Conservation (phyloP, 179 eudicot genomes). For the Spergularia azorica region DNA sequence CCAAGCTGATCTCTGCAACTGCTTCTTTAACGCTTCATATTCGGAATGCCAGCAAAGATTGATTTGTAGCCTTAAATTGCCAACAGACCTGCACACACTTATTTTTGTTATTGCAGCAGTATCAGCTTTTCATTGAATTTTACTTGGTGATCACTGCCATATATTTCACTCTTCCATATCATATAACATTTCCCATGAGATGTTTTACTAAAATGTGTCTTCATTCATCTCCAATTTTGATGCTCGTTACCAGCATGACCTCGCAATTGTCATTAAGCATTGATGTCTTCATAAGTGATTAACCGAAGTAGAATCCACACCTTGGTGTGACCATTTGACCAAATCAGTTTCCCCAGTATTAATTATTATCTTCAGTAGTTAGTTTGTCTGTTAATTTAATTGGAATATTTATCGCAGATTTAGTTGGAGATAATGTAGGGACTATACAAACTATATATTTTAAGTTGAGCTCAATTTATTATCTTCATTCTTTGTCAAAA, state of each 20-base stretch:
- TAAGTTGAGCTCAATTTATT: not conserved
- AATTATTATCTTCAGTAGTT: slow-evolving; percentile 3
- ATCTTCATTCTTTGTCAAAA: not conserved
- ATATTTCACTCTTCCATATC: slow-evolving; percentile 14
- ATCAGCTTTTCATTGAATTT: slow-evolving; percentile 32
- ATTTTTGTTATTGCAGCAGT: slow-evolving; percentile 54
- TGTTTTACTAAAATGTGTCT: not conserved
- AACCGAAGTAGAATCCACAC: not conserved
- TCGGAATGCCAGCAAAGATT: slow-evolving; percentile 55
- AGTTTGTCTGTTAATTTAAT: not conserved
- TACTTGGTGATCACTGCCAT: slow-evolving; percentile 18
- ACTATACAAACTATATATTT: not conserved
- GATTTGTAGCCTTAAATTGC: slow-evolving; percentile 58
- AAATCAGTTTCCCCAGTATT: not conserved
- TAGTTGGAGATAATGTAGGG: not conserved
- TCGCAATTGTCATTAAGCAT: not conserved
- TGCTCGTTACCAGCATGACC: not conserved
- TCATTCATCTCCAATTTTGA: slow-evolving; percentile 7
- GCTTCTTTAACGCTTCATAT: slow-evolving; percentile 60
- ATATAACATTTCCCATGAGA: not conserved
- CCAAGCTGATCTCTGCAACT: slow-evolving; percentile 62
- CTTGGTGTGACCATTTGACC: not conserved
- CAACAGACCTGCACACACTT: slow-evolving; percentile 82
- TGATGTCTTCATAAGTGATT: not conserved
- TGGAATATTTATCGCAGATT: not conserved